Percentiles rank a stretch among this genome's conserved stretches.
phyloP scores from a whole-genome alignment of 2,329 filamentous ascomycete species.

The Albophoma yamanashiensis region DNA sequence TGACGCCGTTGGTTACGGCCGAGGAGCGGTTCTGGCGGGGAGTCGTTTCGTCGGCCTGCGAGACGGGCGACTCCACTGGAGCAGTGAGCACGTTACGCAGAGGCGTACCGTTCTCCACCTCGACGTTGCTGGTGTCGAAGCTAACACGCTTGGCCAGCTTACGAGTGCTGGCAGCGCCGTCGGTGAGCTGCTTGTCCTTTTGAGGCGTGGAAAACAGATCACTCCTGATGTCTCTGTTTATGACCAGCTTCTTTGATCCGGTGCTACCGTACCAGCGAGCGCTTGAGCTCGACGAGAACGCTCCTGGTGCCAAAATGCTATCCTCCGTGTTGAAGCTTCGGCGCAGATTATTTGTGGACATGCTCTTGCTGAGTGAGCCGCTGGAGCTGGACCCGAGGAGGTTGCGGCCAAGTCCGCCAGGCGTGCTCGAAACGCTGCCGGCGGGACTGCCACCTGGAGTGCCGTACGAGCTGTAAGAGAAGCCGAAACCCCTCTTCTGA shows the following conservation, averaged over 20 bases:
- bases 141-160: constrained; percentile 79
- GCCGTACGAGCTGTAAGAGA: constrained; percentile 86
- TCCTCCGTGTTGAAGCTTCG: constrained; percentile 74
- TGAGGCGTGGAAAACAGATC: constrained; percentile 55
- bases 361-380: constrained; percentile 71
- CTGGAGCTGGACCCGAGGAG: constrained; percentile 55
- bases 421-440: constrained; percentile 54
- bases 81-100: constrained; percentile 23
- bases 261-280: constrained; percentile 55
- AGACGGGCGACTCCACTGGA: constrained; percentile 17
- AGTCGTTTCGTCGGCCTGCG: constrained; percentile 22
- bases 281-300: constrained; percentile 61
- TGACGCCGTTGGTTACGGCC: constrained; percentile 16
- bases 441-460: constrained; percentile 63
- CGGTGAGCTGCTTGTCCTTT: constrained; percentile 35
- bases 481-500: constrained; percentile 79
- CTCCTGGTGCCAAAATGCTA: constrained; percentile 75
- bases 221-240: constrained; percentile 76
- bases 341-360: constrained; percentile 78
- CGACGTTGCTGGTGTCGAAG: constrained; percentile 60
- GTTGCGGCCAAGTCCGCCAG: constrained; percentile 55
- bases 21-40: constrained; percentile 44
- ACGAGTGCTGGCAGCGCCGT: constrained; percentile 29
- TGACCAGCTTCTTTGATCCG: constrained; percentile 80
- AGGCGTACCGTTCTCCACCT: constrained; percentile 22